phyloP scores from a whole-genome alignment of 805 yeast genomes.

The Hanseniaspora taiwanica region DNA sequence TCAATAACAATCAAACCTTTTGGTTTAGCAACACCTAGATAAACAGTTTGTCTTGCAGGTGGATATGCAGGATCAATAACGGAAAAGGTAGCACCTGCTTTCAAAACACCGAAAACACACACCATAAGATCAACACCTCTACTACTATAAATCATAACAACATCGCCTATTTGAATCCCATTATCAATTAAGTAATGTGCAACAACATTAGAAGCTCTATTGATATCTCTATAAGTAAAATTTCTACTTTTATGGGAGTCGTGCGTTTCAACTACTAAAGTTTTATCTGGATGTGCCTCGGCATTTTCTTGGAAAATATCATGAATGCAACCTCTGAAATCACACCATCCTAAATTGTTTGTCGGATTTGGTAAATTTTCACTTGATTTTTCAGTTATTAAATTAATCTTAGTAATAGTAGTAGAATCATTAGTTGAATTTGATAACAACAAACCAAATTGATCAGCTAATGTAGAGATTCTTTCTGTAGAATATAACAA shows the following conservation, averaged over 20 bases:
- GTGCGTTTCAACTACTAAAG: slow-evolving; percentile 88
- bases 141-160: slow-evolving; percentile 94
- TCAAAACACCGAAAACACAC: slow-evolving; percentile 93
- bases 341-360: slow-evolving; percentile 74
- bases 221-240: slow-evolving; percentile 77
- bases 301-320: slow-evolving; percentile 90
- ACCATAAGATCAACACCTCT: slow-evolving; percentile 95
- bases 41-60: slow-evolving; percentile 91
- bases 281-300: slow-evolving; percentile 65
- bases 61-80: slow-evolving; percentile 99
- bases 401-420: slow-evolving; percentile 44
- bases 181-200: slow-evolving; percentile 74
- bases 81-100: slow-evolving; percentile 97
- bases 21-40: slow-evolving; percentile 88
- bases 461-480: slow-evolving; percentile 57
- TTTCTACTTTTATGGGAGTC: slow-evolving; percentile 41
- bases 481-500: slow-evolving; percentile 61
- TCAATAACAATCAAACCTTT: slow-evolving; percentile 78
- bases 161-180: slow-evolving; percentile 84
- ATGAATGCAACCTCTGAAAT: slow-evolving; percentile 89
- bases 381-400: slow-evolving; percentile 61
- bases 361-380: slow-evolving; percentile 79
- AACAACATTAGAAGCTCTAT: slow-evolving; percentile 84
- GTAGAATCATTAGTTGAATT: slow-evolving; percentile 27
- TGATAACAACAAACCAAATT: slow-evolving; percentile 42